These are phyloP conservation scores for Penicillium malachiteum DNA, from an alignment of 495 filamentous ascomycete species.

Conservation along the genomic window DNA sequence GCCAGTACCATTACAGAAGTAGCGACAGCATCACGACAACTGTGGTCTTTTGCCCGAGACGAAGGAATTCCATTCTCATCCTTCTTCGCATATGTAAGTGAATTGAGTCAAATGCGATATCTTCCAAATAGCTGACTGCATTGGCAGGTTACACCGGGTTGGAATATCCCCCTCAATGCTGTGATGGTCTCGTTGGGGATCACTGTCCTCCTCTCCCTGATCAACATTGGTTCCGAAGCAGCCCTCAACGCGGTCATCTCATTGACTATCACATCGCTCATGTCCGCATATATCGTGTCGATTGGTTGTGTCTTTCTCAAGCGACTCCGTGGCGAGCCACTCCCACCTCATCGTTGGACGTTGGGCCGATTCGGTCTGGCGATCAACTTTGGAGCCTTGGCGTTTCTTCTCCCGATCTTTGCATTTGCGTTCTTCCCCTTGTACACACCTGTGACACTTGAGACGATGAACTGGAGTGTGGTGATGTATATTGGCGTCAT, in stretches of 20 bases:
- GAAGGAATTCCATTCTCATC: constrained; percentile 47
- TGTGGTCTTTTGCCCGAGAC: constrained; percentile 50
- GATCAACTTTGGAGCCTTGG: constrained; percentile 44
- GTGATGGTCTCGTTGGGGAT: constrained; percentile 46
- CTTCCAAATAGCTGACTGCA: constrained; percentile 2
- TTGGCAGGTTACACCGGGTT: constrained; percentile 45
- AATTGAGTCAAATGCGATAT: not conserved
- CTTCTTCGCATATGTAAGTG: constrained; percentile 48
- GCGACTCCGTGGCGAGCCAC: constrained; percentile 37
- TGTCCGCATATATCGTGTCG: constrained; percentile 51
- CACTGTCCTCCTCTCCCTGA: constrained; percentile 48
- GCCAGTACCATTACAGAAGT: constrained; percentile 41
- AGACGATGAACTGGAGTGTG: constrained; percentile 51
- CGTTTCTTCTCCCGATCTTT: constrained; percentile 47
- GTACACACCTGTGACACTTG: constrained; percentile 34
- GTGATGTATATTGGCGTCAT: constrained; percentile 48
- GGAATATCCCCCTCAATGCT: constrained; percentile 53
- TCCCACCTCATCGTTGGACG: constrained; percentile 48
- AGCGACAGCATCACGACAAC: constrained; percentile 43
- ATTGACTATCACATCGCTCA: constrained; percentile 39
- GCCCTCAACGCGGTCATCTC: constrained; percentile 50
- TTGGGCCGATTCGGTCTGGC: constrained; percentile 49
- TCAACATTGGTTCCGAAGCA: constrained; percentile 52
- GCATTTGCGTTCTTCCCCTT: constrained; percentile 56
- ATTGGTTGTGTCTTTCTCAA: constrained; percentile 49